A percentile compares a stretch with the other conserved stretches of the same genome.
Evolutionary conservation across 495 filamentous ascomycete species (phyloP).

Genomic region (Trichoderma reesei): DNA sequence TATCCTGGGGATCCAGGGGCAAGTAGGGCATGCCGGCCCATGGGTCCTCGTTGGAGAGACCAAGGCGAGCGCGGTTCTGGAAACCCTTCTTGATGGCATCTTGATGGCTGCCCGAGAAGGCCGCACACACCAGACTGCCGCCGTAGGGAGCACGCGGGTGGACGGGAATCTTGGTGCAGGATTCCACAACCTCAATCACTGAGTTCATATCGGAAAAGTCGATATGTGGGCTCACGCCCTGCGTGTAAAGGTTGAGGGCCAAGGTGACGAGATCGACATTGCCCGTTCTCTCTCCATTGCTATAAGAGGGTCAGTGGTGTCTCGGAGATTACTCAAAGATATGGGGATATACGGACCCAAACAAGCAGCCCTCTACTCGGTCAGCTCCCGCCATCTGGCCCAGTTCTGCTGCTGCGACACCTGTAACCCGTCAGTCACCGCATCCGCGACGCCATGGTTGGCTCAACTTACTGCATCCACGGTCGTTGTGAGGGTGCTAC

Average conservation of each 20-base stretch:
- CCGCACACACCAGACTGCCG: slow-evolving; percentile 78
- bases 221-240: slow-evolving; percentile 78
- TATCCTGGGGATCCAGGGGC: slow-evolving; percentile 85
- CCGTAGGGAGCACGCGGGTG: slow-evolving; percentile 84
- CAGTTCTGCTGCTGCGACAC: slow-evolving; percentile 75
- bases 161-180: slow-evolving; percentile 89
- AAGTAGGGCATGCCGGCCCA: slow-evolving; percentile 74
- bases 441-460: slow-evolving; percentile 17
- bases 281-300: slow-evolving; percentile 65
- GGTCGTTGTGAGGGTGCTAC: slow-evolving; percentile 83
- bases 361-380: slow-evolving; percentile 63
- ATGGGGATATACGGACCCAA: neutral
- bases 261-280: slow-evolving; percentile 95
- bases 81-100: slow-evolving; percentile 99
- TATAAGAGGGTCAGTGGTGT: neutral
- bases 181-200: slow-evolving; percentile 84
- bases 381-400: slow-evolving; percentile 98
- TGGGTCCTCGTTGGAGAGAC: slow-evolving; percentile 35
- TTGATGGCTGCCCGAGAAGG: slow-evolving; percentile 88
- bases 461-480: slow-evolving; percentile 52
- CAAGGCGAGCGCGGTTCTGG: slow-evolving; percentile 23
- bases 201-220: slow-evolving; percentile 87
- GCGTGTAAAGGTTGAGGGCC: slow-evolving; percentile 91
- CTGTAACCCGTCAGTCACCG: slow-evolving; percentile 13
- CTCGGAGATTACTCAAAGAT: neutral